Percentiles rank a stretch among this genome's conserved stretches.
Conservation (phyloP, 306 rosid genomes). For the Cajanus cajan region DNA sequence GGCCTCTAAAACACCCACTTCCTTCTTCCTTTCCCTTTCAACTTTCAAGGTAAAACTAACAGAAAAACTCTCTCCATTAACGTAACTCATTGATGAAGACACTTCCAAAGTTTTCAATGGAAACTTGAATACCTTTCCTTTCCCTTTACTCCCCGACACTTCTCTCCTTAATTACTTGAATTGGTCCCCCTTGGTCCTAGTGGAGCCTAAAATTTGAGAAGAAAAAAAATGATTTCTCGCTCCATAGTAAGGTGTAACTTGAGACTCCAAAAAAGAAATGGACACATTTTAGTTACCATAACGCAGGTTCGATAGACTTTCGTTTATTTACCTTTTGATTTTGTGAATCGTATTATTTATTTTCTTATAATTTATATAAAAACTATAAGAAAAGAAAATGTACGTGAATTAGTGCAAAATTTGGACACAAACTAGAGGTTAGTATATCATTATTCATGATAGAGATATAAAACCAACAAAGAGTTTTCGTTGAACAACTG, state of each 20-base stretch:
- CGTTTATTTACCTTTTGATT: background rate
- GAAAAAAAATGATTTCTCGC: background rate
- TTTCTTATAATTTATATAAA: no score
- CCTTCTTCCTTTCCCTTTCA: no score
- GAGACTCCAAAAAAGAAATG: no score
- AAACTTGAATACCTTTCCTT: background rate
- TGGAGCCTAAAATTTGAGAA: background rate
- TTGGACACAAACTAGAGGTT: background rate
- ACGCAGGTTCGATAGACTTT: background rate
- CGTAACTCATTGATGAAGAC: no score
- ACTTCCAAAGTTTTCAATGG: no score
- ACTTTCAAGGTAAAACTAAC: no score
- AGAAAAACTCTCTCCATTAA: no score
- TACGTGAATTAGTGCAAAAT: background rate
- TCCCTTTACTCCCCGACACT: background rate
- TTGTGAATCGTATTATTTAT: background rate
- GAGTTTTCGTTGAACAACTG: background rate
- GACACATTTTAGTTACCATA: no score
- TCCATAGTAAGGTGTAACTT: background rate
- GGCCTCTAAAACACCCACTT: no score
- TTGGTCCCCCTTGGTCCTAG: background rate
- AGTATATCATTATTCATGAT: background rate
- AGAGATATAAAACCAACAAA: background rate
- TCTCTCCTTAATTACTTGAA: background rate
- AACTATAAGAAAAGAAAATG: no score